phyloP scores from a whole-genome alignment of 1,284 basidiomycete genomes.

The Anthracocystis panici-leucophaei region DNA sequence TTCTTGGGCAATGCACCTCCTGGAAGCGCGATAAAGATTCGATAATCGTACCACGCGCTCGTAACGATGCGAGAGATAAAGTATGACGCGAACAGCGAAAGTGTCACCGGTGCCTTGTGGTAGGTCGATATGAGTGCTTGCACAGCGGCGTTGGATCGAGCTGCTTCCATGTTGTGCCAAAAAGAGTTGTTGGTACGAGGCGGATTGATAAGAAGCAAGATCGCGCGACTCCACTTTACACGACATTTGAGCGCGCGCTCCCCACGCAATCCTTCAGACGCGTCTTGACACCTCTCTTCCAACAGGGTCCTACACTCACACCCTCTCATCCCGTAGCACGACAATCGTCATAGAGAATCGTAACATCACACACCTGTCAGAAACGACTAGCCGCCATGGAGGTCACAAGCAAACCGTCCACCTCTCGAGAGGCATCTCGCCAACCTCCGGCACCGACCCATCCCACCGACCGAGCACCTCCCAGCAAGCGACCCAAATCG shows the following conservation, averaged over 20 bases:
- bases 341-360: too few relatives aligned
- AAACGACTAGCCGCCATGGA: conserved; percentile 12
- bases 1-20: conserved; percentile 48
- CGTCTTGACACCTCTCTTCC: background rate
- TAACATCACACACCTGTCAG: background rate
- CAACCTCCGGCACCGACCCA: background rate
- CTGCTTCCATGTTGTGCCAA: conserved; percentile 12
- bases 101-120: conserved; percentile 33
- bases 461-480: background rate
- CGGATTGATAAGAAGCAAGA: background rate
- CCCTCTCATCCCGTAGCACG: background rate
- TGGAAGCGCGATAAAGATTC: conserved; percentile 36
- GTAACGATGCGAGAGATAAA: conserved; percentile 33
- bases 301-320: conserved; percentile 2
- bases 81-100: conserved; percentile 37
- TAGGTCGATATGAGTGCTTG: conserved; percentile 26
- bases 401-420: conserved; percentile 28
- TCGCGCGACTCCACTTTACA: conserved; percentile 25
- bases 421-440: conserved; percentile 6
- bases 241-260: too few relatives aligned
- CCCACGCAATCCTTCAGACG: too few relatives aligned
- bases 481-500: conserved; percentile 15
- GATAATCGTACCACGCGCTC: conserved; percentile 36
- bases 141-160: conserved; percentile 5
- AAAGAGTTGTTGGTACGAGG: background rate